phyloP scores from a whole-genome alignment of 345 rosid genomes.

The Citrus unshiu region DNA sequence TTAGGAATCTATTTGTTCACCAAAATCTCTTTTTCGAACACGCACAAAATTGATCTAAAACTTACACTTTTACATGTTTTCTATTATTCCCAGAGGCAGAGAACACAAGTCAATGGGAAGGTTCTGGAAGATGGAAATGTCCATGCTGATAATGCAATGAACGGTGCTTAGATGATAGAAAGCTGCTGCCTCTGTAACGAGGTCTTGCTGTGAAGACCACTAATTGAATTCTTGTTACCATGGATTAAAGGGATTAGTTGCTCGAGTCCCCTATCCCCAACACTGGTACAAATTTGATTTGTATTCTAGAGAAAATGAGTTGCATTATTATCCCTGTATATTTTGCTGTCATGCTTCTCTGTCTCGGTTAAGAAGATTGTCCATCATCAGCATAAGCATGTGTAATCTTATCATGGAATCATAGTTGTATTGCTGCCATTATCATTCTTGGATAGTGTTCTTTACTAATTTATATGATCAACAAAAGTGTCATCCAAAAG shows the following conservation, averaged over 20 bases:
- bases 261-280: not conserved
- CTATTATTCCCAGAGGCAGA: slow-evolving; percentile 47
- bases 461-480: not conserved
- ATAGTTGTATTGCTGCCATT: slow-evolving; percentile 2
- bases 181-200: not conserved
- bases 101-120: slow-evolving; percentile 87
- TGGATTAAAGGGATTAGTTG: slow-evolving; percentile 11
- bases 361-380: slow-evolving; percentile 7
- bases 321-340: slow-evolving; percentile 12
- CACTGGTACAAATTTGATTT: slow-evolving; percentile 18
- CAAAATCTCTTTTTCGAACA: not conserved
- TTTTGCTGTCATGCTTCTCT: slow-evolving; percentile 10
- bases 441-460: not conserved
- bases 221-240: not conserved
- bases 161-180: slow-evolving; percentile 55
- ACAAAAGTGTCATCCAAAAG: not conserved
- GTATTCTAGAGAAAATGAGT: slow-evolving; percentile 22
- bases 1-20: not conserved
- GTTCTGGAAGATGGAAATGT: slow-evolving; percentile 60
- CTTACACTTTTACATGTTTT: not conserved
- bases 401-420: slow-evolving; percentile 21
- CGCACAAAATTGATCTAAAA: not conserved
- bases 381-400: slow-evolving; percentile 21
- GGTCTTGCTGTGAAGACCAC: slow-evolving; percentile 15
- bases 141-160: slow-evolving; percentile 62